Percentiles rank a stretch among this genome's conserved stretches.
These are phyloP conservation scores for Laguncularia racemosa DNA, from an alignment of 345 rosid genomes.

Conservation along the genomic window DNA sequence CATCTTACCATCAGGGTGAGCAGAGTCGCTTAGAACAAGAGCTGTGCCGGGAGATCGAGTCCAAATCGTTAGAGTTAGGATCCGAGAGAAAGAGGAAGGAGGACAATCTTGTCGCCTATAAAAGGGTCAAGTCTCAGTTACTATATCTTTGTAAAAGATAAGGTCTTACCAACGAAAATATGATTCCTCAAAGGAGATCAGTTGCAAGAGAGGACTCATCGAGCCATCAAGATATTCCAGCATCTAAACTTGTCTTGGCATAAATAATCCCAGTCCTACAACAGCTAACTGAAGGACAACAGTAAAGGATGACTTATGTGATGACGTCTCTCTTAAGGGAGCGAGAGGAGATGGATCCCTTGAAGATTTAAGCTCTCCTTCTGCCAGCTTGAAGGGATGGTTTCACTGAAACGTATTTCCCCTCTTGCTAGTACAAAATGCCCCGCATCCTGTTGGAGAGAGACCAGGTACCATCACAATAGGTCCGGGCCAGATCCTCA, in stretches of 20 bases:
- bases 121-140: conserved; percentile 63
- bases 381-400: conserved; percentile 54
- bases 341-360: conserved; percentile 1
- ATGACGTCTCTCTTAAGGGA: too few relatives aligned
- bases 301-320: too few relatives aligned
- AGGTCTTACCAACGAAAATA: conserved; percentile 45
- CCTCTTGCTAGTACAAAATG: too few relatives aligned
- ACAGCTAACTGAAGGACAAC: too few relatives aligned
- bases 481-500: conserved; percentile 63
- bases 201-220: conserved; percentile 28
- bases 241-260: too few relatives aligned
- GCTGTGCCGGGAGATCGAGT: too few relatives aligned
- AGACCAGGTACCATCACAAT: too few relatives aligned
- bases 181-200: conserved; percentile 19
- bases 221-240: conserved; percentile 23
- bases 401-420: too few relatives aligned
- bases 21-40: conserved; percentile 51
- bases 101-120: conserved; percentile 34
- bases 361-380: conserved; percentile 30
- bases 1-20: conserved; percentile 98
- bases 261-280: too few relatives aligned
- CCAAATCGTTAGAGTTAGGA: conserved; percentile 35
- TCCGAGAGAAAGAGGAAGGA: conserved; percentile 35
- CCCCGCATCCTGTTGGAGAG: too few relatives aligned
- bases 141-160: conserved; percentile 41